Conservation (phyloP, 495 filamentous ascomycete genomes). For the Staphylotrichum longicolle region DNA sequence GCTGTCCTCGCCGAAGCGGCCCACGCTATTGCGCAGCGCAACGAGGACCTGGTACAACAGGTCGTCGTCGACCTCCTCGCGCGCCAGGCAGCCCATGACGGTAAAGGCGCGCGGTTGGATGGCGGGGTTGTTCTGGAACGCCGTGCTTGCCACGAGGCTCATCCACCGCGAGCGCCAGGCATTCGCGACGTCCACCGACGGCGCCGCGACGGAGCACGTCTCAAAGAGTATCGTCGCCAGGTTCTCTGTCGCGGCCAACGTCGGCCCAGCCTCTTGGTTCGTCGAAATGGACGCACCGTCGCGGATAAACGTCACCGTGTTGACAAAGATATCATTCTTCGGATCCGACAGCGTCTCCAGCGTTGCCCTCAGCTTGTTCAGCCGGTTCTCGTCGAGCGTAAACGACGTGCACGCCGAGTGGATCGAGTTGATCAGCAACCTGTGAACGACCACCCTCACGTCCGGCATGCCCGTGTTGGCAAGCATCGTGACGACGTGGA, state of each 20-base stretch:
- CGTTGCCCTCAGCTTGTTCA: slow-evolving; percentile 52
- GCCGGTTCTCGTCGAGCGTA: slow-evolving; percentile 52
- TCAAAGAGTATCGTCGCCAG: slow-evolving; percentile 57
- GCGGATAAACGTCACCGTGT: slow-evolving; percentile 36
- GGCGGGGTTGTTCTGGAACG: slow-evolving; percentile 67
- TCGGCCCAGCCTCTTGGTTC: slow-evolving; percentile 46
- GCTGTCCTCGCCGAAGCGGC: slow-evolving; percentile 56
- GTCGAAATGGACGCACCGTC: slow-evolving; percentile 48
- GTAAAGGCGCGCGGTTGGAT: slow-evolving; percentile 66
- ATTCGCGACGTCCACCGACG: slow-evolving; percentile 61
- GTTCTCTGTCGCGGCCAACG: slow-evolving; percentile 52
- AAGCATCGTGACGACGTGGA: slow-evolving; percentile 65
- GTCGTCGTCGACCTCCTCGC: slow-evolving; percentile 67
- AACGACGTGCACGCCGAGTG: slow-evolving; percentile 65
- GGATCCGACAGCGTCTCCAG: slow-evolving; percentile 57
- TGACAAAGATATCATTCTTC: slow-evolving; percentile 48
- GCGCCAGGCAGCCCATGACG: slow-evolving; percentile 65
- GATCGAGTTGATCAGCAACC: slow-evolving; percentile 60
- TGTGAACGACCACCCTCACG: slow-evolving; percentile 55
- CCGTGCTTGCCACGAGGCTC: slow-evolving; percentile 66
- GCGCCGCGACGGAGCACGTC: slow-evolving; percentile 59
- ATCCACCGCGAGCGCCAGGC: slow-evolving; percentile 70
- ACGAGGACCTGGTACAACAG: slow-evolving; percentile 67
- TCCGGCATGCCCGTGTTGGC: slow-evolving; percentile 58
- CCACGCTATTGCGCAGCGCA: slow-evolving; percentile 57